Evolutionary conservation across 2,329 filamentous ascomycete species (phyloP).

Genomic region (Penicillium palitans): DNA sequence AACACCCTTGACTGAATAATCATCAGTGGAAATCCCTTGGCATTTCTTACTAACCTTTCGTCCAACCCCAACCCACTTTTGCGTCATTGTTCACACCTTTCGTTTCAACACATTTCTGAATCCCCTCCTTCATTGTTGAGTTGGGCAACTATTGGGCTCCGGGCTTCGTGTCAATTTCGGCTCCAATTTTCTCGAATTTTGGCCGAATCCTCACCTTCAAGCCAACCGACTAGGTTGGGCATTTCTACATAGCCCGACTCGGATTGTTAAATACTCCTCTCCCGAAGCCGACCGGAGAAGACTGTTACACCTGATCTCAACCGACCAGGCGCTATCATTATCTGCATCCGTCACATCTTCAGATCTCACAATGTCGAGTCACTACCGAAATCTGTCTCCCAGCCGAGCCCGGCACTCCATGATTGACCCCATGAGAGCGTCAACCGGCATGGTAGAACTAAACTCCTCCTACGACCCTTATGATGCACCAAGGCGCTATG

Average conservation of each 20-base stretch:
- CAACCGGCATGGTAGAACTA: slow-evolving; percentile 42
- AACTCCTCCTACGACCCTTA: slow-evolving; percentile 39
- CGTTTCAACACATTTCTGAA: not conserved
- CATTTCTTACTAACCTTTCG: slow-evolving; percentile 6
- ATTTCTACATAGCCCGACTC: slow-evolving; percentile 6
- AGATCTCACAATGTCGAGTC: slow-evolving; percentile 32
- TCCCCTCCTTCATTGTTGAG: slow-evolving; percentile 5
- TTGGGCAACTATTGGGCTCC: slow-evolving; percentile 13
- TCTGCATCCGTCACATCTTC: not conserved
- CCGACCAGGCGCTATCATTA: not conserved
- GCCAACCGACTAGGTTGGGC: slow-evolving; percentile 2
- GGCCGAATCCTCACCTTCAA: not conserved
- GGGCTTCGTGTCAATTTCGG: not conserved
- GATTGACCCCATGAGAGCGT: slow-evolving; percentile 42
- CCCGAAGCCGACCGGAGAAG: not conserved
- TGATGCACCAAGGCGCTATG: slow-evolving; percentile 30
- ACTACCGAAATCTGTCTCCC: slow-evolving; percentile 40
- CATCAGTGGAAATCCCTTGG: not conserved
- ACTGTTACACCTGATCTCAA: not conserved
- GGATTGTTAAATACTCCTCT: not conserved
- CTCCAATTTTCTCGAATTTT: not conserved
- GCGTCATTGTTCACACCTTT: slow-evolving; percentile 11
- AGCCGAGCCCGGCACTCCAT: slow-evolving; percentile 29
- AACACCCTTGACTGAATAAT: not conserved
- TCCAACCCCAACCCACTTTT: slow-evolving; percentile 10